Evolutionary conservation across 108 stramenopile species (phyloP).

Genomic region (Nitzschia inconspicua): DNA sequence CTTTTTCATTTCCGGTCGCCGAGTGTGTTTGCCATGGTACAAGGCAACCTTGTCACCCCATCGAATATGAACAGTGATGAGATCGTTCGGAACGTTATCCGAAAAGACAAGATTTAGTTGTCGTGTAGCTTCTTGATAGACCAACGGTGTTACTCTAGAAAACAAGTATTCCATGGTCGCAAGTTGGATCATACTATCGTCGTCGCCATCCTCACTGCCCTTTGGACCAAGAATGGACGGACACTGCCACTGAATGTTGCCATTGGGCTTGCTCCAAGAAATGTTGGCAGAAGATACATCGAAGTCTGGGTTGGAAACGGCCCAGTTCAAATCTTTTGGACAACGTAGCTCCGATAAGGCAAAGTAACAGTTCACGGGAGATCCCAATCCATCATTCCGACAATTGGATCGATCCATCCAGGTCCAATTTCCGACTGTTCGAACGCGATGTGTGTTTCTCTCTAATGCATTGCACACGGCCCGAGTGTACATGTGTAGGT

Average conservation of each 20-base stretch:
- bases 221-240: not conserved
- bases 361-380: constrained; percentile 55
- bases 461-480: constrained; percentile 46
- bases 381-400: not conserved
- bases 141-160: constrained; percentile 16
- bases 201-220: not conserved
- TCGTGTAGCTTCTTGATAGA: constrained; percentile 45
- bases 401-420: constrained; percentile 37
- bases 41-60: constrained; percentile 32
- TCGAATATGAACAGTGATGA: constrained; percentile 67
- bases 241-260: not conserved
- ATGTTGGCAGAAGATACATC: not conserved
- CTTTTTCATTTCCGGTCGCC: constrained; percentile 44
- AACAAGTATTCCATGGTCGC: constrained; percentile 48
- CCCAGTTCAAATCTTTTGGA: constrained; percentile 23
- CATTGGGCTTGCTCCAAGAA: constrained; percentile 3
- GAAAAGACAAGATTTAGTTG: constrained; percentile 46
- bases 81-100: constrained; percentile 17
- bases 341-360: constrained; percentile 38
- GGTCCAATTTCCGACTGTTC: constrained; percentile 37
- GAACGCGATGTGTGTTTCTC: constrained; percentile 11
- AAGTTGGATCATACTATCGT: not conserved
- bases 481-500: constrained; percentile 45
- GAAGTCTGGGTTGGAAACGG: constrained; percentile 6
- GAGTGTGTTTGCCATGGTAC: not conserved